Base-by-base conservation (phyloP, 208 protist species). In the Acanthamoeba royreba region DNA sequence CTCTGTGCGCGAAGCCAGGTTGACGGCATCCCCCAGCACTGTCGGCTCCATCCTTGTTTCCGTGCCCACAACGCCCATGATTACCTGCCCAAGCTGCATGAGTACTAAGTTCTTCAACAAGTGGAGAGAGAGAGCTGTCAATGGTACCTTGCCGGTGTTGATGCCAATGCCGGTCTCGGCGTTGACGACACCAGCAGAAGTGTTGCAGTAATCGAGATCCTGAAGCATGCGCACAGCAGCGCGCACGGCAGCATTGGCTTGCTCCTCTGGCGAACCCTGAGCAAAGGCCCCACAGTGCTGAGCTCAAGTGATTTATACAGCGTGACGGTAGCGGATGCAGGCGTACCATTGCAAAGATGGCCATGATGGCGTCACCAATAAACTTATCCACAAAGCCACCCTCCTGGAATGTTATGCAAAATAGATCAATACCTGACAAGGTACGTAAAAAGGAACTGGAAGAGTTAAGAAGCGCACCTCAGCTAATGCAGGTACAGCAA, bases 351-450 rank as follows among this genome's bases (percentile, higher is more conserved):
- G 33, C 58, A 31, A 86, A 40, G 33, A 46, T 83, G 83, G 52
- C 40, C 40, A 58, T 74, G 55, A 52, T 46, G 74, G 83, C 52
- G 31, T 55, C 52, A 31, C 83, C 83, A 31, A 90, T 90, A 72
- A 90, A 90, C 38, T 96, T 96, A n/a, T 96, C 95, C 7, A 96
- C 92, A 15, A 96, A 96, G 46, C 95, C 95, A 43, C 93, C 94
- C 5, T 86, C n/a, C 31, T 77, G 22, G 19, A 38, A 38, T 15
- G 22, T 13, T 77, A 28, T 35, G 66, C 66, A 13, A 40, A 15
- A 77, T n/a, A 28, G n/a, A 28, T 28, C 35, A 40, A n/a, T 35
- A 11, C 19, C 22, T 13, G 49, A 58, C 15, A 58, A 58, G 49
- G 49, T 13, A 58, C 15, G 49, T 13, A 22, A 58, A 22, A 58